Evolutionary conservation across 257 asterid species (phyloP), one percentile per base, ranked within the genome.

Genomic region (Przewalskia tangutica): DNA sequence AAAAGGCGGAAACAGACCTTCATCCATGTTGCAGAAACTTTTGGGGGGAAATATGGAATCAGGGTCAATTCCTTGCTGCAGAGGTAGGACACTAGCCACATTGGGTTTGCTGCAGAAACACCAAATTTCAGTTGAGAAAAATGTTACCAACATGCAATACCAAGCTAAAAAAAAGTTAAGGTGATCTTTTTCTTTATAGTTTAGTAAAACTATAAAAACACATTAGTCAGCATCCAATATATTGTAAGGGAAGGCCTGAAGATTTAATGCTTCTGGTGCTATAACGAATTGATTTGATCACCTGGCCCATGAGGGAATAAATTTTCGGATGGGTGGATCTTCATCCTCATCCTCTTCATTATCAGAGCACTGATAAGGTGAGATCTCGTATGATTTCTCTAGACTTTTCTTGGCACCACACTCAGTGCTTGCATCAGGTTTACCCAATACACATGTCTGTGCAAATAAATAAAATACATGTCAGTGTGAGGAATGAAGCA

Each of bases 281-380:
- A 80, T 7, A 81, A 79, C 68, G 65, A 54, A 56, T 62, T 16
- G 76, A 80, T 65, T 75, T 58, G 77, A 81, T 89, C 83, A 96
- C 99, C 99, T 96, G 88, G 98, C 93, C 99, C 99, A 96, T 58
- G 97, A 86, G 75, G 99, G 99, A 85, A 96, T 71, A 77, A 36
- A 85, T 91, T 96, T 96, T 85, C 88, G 89, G 78, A 88, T 76
- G 65, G 91, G 89, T 81, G 87, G 83, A 77, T 86, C 32, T 27
- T 27, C 83, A 63, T 92, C 97, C 63, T 27, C 83, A 63, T 92
- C 97, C 63, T 90, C 97, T 55, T 95, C 99, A 55, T 91, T 96
- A 78, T 95, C 99, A 11, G 99, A 91, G 87, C 97, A 89, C 79
- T 90, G 95, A 85, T 94, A 96, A 56, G 99, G 99, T 83, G 99